Base-by-base conservation (phyloP, 2,329 filamentous ascomycete species). In the Fusarium zealandicum region DNA sequence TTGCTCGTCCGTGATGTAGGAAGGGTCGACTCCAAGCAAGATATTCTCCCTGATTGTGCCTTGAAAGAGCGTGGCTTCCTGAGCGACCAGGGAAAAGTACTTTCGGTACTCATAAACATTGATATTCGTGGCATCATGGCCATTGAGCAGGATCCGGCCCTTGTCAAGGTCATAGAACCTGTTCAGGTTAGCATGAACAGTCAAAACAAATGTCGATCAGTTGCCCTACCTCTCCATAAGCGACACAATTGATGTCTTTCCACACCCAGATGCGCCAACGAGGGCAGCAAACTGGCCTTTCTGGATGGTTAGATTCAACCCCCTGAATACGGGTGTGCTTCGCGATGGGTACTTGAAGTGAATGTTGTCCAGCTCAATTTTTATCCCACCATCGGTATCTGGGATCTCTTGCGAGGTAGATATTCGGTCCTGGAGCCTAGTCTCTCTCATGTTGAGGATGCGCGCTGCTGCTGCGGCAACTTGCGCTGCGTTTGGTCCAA, bases 1-100 rank as follows among this genome's bases (percentile, higher is more conserved):
- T 43, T 78, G 72, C 47, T 78, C 80, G 2, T 85, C 81, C 0
- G 77, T 75, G 0, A 87, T 76, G 1, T 78, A 72, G 1, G 77
- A 75, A 1, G 82, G 79, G 25, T 81, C 75, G 16, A 90, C 82
- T 14, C 87, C 88, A 0, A 90, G 77, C 2, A 87, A 71, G 45
- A 91, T 83, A 63, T 91, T 91, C 55, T 92, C 88, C 14, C 83
- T 80, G 16, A 92, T 80, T 1, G 84, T 85, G 11, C 85, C 86
- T 69, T 87, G 85, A 66, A 90, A 92, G 0, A 93, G 78, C 0
- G 86, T 87, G 8, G 90, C 82, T 69, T 93, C 89, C 71, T 93
- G 90, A 4, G 88, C 85, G 1, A 93, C 90, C 0, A 93, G 80
- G 2, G 88, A 87, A 11, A 92, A 77, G 30, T 83, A 74, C 50